A percentile compares a stretch with the other conserved stretches of the same genome.
Conservation (phyloP, 2,329 filamentous ascomycete species). For the Teratosphaeria viscida region DNA sequence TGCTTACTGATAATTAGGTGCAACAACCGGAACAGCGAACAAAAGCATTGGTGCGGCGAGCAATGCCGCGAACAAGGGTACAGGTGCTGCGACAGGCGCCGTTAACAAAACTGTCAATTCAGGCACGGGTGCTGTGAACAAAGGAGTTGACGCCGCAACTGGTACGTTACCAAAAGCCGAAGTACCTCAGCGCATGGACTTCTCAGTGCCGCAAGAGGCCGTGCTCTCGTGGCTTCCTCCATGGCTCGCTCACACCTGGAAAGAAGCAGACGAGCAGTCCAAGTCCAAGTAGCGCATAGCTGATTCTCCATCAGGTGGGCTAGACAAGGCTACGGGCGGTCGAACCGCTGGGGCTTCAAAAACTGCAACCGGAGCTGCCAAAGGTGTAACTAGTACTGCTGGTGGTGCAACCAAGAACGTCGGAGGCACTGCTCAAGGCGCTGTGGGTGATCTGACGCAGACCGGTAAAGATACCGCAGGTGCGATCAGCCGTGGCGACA, state of each 20-base stretch:
- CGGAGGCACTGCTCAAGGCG: constrained; percentile 23
- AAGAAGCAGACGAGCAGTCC: constrained; percentile 10
- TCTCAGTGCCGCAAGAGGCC: constrained; percentile 6
- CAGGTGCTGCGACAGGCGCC: constrained; percentile 14
- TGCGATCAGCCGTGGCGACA: constrained; percentile 17
- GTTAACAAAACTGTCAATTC: constrained; percentile 18
- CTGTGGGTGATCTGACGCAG: constrained; percentile 18
- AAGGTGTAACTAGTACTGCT: constrained; percentile 26
- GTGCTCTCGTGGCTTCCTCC: constrained; percentile 17
- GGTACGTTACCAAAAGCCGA: constrained; percentile 16
- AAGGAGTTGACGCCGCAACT: constrained; percentile 18
- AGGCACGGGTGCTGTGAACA: constrained; percentile 17
- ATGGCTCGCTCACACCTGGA: constrained; percentile 18
- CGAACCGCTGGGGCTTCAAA: constrained; percentile 18
- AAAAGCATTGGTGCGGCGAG: constrained; percentile 18
- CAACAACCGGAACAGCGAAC: constrained; percentile 14
- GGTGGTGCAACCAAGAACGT: constrained; percentile 26
- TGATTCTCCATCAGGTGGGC: constrained; percentile 16
- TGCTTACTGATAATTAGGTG: background rate
- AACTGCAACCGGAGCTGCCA: constrained; percentile 24
- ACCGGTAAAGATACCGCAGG: constrained; percentile 19
- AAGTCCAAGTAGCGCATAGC: constrained; percentile 3
- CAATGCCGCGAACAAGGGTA: constrained; percentile 1
- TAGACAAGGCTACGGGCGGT: constrained; percentile 26
- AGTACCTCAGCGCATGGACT: constrained; percentile 12